Evolutionary conservation across 768 basidiomycete genomes (phyloP), one percentile per base, ranked within the genome.

Genomic region (Xanthoconium stramineum): DNA sequence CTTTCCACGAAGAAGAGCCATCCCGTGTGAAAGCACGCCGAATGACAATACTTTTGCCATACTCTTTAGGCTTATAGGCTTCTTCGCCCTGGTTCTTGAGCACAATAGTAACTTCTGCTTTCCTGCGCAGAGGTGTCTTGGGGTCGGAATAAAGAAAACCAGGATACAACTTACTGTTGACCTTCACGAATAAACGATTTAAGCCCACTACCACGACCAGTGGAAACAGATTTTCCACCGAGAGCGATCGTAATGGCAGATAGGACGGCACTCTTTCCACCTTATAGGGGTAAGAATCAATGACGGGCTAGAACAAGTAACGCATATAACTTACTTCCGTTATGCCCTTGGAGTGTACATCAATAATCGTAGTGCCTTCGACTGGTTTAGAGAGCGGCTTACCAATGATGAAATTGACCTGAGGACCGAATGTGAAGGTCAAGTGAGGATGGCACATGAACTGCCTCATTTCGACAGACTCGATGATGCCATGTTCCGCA

Each of bases 361-460:
- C 52, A 58, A 48, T 36, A 33, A 50, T 14, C 11, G 12, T 29
- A 5, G 43, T 10, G 17, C 32, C 38, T 44, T 43, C 46, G 44
- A 44, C 44, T 42, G 12, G 30, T 46, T 28, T 20, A 53, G 47
- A 20, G 20, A 20, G 15, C 6, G 2, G 64, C 81, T 39, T 62
- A 86, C 93, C 94, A 38, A 96, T 96, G 62, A 99, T 91, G 67
- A 98, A 98, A 74, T 98, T 99, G 67, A 99, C 91, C 70, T 95
- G 92, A 10, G 90, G 88, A 0, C 94, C 93, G 60, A 98, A 93
- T 3, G 81, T 80, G 72, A 97, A 91, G 1, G 80, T 85, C 44
- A 94, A 78, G 71, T 80, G 86, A 69, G 85, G 81, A 74, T 98
- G 95, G 71, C 94, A 97, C 94, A 98, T 96, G 74, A 98, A 98